Evolutionary conservation across 2,329 filamentous ascomycete genomes (phyloP).

Genomic region (Neobulgaria alba): DNA sequence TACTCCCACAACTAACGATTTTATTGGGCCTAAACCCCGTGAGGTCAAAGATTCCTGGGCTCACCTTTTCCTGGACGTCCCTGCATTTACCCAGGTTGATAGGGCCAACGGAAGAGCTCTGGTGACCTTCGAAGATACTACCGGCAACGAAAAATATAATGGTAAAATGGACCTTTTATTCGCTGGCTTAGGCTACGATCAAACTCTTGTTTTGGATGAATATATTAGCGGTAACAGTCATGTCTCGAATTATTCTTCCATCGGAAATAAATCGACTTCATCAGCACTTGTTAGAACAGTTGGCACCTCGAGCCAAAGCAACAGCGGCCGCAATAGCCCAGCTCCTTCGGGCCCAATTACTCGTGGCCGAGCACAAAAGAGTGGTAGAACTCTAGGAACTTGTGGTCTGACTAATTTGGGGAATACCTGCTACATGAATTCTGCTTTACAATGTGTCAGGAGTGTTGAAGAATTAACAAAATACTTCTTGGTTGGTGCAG

Average conservation of each 20-base stretch:
- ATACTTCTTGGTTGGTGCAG: constrained; percentile 74
- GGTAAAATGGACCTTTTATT: constrained; percentile 58
- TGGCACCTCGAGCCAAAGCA: constrained; percentile 34
- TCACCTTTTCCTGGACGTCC: constrained; percentile 39
- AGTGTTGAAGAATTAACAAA: constrained; percentile 89
- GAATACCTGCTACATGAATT: constrained; percentile 99
- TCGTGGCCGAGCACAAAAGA: constrained; percentile 58
- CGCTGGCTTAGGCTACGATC: constrained; percentile 61
- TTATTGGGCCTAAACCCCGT: constrained; percentile 6
- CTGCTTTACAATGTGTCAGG: constrained; percentile 86
- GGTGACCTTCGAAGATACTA: constrained; percentile 59
- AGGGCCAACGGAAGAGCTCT: constrained; percentile 56
- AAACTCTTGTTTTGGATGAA: constrained; percentile 79
- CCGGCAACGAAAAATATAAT: constrained; percentile 68
- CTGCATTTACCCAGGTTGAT: constrained; percentile 53
- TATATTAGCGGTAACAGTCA: constrained; percentile 50
- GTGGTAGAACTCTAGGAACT: constrained; percentile 61
- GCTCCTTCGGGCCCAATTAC: constrained; percentile 53
- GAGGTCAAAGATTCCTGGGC: constrained; percentile 33
- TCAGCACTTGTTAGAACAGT: constrained; percentile 13
- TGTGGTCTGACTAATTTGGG: constrained; percentile 85
- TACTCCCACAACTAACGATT: constrained; percentile 15
- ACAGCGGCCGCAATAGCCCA: constrained; percentile 63
- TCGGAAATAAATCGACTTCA: constrained; percentile 15
- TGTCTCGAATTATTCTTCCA: constrained; percentile 41